phyloP scores from a whole-genome alignment of 352 stramenopile genomes.

The Elongisporangium undulatum region DNA sequence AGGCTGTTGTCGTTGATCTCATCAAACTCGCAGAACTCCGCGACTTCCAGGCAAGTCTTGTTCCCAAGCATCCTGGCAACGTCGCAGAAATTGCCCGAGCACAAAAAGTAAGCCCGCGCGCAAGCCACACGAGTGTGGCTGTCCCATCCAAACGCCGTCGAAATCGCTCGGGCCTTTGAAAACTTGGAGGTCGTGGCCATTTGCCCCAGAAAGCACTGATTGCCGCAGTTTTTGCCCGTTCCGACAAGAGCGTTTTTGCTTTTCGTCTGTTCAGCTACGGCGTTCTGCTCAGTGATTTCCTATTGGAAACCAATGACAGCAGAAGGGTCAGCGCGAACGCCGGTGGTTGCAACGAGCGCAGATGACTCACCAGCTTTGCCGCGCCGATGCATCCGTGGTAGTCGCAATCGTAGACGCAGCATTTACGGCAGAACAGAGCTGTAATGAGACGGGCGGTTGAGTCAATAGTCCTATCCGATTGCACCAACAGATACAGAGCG shows the following conservation, averaged over 20 bases:
- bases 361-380: conserved; percentile 43
- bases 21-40: conserved; percentile 64
- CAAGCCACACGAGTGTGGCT: conserved; percentile 35
- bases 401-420: conserved; percentile 83
- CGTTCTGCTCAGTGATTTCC: conserved; percentile 63
- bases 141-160: conserved; percentile 47
- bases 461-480: neutral
- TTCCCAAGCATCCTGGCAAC: conserved; percentile 61
- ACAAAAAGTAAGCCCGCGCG: conserved; percentile 62
- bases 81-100: conserved; percentile 72
- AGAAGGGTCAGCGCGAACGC: no score
- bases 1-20: conserved; percentile 60
- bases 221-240: conserved; percentile 68
- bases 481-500: neutral
- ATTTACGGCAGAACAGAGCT: conserved; percentile 78
- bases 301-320: conserved; percentile 17
- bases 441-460: neutral
- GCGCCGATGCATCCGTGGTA: conserved; percentile 65
- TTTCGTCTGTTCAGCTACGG: conserved; percentile 33
- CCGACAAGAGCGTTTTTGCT: conserved; percentile 34
- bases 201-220: conserved; percentile 69
- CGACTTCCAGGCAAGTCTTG: conserved; percentile 70
- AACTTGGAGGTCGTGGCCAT: conserved; percentile 29
- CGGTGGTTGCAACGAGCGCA: neutral
- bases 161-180: conserved; percentile 48